Evolutionary conservation across 306 rosid genomes (phyloP).

Genomic region (Pyrus bretschneideri): DNA sequence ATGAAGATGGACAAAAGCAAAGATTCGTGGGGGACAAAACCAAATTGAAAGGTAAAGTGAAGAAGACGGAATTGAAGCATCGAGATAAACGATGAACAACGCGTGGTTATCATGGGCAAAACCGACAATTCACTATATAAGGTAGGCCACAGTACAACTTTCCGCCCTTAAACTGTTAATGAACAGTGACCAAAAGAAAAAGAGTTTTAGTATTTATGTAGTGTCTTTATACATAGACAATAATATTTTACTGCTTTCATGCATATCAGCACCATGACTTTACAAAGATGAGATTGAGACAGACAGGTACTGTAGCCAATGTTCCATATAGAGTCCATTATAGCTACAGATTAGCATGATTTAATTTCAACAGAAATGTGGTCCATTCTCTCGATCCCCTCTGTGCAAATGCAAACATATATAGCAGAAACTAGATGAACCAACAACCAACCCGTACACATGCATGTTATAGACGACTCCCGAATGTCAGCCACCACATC

Average conservation of each 20-base stretch:
- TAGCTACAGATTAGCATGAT: slow-evolving; percentile 17
- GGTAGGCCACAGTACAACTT: too few species aligned
- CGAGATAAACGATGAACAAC: too few species aligned
- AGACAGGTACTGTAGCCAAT: background rate
- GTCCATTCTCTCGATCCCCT: slow-evolving; percentile 8
- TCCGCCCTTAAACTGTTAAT: too few species aligned
- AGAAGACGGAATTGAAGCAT: too few species aligned
- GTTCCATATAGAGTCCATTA: background rate
- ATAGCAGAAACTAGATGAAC: background rate
- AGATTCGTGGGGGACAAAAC: too few species aligned
- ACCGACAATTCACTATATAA: too few species aligned
- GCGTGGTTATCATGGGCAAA: too few species aligned
- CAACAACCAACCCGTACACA: background rate
- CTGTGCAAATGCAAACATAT: background rate
- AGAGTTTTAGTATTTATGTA: too few species aligned
- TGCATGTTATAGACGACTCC: background rate
- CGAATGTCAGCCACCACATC: too few species aligned
- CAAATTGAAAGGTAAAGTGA: too few species aligned
- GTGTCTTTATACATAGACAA: background rate
- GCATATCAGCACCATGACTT: slow-evolving; percentile 15
- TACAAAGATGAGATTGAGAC: background rate
- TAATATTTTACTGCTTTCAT: background rate
- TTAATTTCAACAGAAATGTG: background rate
- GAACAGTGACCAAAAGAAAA: too few species aligned
- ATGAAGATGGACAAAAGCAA: too few species aligned